phyloP scores from a whole-genome alignment of 345 rosid genomes.

The Brassica carinata region DNA sequence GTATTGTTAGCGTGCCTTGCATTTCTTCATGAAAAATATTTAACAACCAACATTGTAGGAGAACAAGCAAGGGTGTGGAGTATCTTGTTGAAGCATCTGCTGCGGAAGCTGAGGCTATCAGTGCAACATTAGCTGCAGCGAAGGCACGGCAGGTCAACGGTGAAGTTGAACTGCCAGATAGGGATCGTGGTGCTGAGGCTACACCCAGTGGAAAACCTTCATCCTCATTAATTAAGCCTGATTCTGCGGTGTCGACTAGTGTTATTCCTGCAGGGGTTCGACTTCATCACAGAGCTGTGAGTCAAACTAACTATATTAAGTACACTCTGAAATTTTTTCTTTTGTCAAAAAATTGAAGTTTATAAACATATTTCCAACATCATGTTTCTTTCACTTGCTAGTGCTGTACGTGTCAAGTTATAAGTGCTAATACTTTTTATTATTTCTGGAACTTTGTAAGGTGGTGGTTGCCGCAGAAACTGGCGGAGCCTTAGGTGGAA shows the following conservation, averaged over 20 bases:
- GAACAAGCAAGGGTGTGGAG: slow-evolving; percentile 89
- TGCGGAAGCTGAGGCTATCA: slow-evolving; percentile 98
- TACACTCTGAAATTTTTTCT: background rate
- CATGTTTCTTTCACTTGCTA: background rate
- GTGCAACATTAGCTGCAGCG: slow-evolving; percentile 96
- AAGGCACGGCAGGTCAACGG: slow-evolving; percentile 96
- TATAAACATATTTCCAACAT: slow-evolving; percentile 18
- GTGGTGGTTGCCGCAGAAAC: slow-evolving; percentile 98
- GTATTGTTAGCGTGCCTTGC: background rate
- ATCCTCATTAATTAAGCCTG: slow-evolving; percentile 68
- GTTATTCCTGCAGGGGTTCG: slow-evolving; percentile 81
- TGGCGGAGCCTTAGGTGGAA: slow-evolving; percentile 96
- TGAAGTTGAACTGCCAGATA: slow-evolving; percentile 81
- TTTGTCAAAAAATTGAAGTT: background rate
- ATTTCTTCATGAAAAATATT: slow-evolving; percentile 5
- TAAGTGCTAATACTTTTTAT: background rate
- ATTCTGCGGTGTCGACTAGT: slow-evolving; percentile 61
- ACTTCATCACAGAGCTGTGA: slow-evolving; percentile 94
- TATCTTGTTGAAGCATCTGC: slow-evolving; percentile 98
- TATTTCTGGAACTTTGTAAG: slow-evolving; percentile 44
- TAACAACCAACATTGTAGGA: slow-evolving; percentile 52
- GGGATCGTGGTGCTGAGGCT: slow-evolving; percentile 91
- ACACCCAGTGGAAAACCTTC: slow-evolving; percentile 90
- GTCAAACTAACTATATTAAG: slow-evolving; percentile 38
- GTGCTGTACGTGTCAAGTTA: background rate